Evolutionary conservation across 257 asterid species (phyloP), one percentile per base, ranked within the genome.

Genomic region (Gentiana macrophylla): DNA sequence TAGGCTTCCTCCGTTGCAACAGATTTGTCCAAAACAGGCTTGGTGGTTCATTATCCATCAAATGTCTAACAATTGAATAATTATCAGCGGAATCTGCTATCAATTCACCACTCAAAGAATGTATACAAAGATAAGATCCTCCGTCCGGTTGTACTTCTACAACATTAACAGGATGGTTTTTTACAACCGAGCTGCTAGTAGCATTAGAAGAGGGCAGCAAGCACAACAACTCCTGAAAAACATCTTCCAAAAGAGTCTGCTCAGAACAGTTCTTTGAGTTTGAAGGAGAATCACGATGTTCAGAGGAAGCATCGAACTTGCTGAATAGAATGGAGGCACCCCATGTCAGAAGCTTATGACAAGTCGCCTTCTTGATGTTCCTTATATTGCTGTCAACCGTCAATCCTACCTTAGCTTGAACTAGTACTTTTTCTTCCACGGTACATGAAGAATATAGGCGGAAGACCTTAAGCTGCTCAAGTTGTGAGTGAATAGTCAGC

Each of bases 401-500:
- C 59, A n/a, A n/a, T 37, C 84, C 84, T 64, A 76, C 72, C 81
- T 76, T 82, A 50, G 89, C 62, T 49, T 80, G 74, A 50, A 82
- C 67, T 44, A 85, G 75, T 34, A 58, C 38, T 52, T 77, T n/a
- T 57, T 85, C 92, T 72, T 85, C 94, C 62, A 85, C 64, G 0
- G 81, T 85, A 64, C 54, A 54, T 53, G 67, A 66, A 48, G 92
- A 78, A 68, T 80, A 85, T 13, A 85, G 50, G 11, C 92, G 89
- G 53, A 85, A 78, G 52, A 82, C 69, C 70, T 80, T 80, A 66
- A 85, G 70, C 41, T 64, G 70, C 59, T 85, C 70, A 12, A 61
- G 71, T 53, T 69, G 72, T 35, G 92, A 80, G 57, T 67, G 63
- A 52, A 82, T 65, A 10, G 68, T 60, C 58, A 82, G 62, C 78